Conservation (phyloP, 345 rosid genomes). For the Sisymbrium irio region DNA sequence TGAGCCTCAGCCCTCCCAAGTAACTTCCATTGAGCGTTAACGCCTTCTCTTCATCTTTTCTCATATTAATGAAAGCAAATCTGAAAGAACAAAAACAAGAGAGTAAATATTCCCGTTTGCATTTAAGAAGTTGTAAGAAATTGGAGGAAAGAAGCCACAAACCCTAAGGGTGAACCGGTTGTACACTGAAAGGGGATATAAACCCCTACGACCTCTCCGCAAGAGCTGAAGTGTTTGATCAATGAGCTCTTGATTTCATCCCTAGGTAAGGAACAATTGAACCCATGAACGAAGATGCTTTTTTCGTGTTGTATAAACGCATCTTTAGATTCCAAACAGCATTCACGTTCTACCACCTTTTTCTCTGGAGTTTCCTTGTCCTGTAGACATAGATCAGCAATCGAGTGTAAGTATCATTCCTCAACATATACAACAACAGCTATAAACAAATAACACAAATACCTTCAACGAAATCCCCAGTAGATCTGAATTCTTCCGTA, state of each 20-base stretch:
- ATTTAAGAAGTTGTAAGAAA: background rate
- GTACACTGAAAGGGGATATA: slow-evolving; percentile 53
- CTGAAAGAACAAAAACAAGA: slow-evolving; percentile 34
- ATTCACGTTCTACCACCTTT: too few relatives aligned
- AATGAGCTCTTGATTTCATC: slow-evolving; percentile 51
- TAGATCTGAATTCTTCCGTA: too few relatives aligned
- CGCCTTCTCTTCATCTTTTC: slow-evolving; percentile 44
- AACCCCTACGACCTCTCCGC: slow-evolving; percentile 54
- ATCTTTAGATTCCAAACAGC: too few relatives aligned
- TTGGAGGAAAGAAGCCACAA: slow-evolving; percentile 11
- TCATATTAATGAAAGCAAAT: slow-evolving; percentile 55
- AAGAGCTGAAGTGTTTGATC: slow-evolving; percentile 50
- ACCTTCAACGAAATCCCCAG: too few relatives aligned
- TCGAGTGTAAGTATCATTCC: too few relatives aligned
- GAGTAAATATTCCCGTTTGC: background rate
- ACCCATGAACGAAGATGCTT: slow-evolving; percentile 50
- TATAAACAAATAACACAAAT: too few relatives aligned
- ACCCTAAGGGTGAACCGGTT: slow-evolving; percentile 49
- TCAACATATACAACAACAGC: too few relatives aligned
- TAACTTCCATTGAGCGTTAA: slow-evolving; percentile 51
- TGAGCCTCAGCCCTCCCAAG: slow-evolving; percentile 36
- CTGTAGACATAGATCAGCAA: too few relatives aligned
- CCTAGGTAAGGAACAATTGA: slow-evolving; percentile 41
- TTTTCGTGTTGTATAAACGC: too few relatives aligned
- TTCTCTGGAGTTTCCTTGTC: too few relatives aligned